Conservation (phyloP, 805 yeast genomes). For the Suhomyces tanzawaensis region DNA sequence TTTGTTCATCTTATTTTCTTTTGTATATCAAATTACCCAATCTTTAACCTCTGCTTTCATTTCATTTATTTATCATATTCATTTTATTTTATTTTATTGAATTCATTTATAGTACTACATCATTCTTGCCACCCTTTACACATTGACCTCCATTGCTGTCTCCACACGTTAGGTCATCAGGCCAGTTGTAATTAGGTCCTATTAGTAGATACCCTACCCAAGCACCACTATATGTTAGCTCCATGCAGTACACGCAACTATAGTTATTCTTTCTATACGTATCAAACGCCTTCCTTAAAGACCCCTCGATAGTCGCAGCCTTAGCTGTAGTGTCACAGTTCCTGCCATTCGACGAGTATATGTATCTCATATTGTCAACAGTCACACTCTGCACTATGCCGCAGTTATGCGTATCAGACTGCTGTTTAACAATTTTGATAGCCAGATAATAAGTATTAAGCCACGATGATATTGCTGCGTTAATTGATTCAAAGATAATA, state of each 20-base stretch:
- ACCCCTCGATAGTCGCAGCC: neutral
- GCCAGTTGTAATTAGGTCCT: neutral
- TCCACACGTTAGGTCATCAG: neutral
- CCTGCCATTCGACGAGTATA: neutral
- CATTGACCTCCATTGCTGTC: neutral
- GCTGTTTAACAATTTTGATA: too few species aligned
- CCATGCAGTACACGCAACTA: neutral
- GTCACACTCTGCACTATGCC: neutral
- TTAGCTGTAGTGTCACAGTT: neutral
- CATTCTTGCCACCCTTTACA: neutral
- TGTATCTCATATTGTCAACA: neutral
- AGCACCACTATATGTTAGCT: neutral
- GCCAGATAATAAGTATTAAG: too few species aligned
- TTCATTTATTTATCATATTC: too few species aligned
- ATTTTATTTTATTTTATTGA: too few species aligned
- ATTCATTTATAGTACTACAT: too few species aligned
- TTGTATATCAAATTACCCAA: too few species aligned
- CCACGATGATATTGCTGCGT: too few species aligned
- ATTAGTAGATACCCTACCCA: neutral
- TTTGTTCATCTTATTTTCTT: too few species aligned
- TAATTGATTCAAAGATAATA: too few species aligned
- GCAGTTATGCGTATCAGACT: neutral
- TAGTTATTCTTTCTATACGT: neutral
- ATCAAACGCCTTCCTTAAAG: neutral
- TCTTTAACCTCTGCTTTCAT: too few species aligned